These are phyloP conservation scores for Mycena venus DNA, from an alignment of 768 basidiomycete genomes.

Conservation along the genomic window DNA sequence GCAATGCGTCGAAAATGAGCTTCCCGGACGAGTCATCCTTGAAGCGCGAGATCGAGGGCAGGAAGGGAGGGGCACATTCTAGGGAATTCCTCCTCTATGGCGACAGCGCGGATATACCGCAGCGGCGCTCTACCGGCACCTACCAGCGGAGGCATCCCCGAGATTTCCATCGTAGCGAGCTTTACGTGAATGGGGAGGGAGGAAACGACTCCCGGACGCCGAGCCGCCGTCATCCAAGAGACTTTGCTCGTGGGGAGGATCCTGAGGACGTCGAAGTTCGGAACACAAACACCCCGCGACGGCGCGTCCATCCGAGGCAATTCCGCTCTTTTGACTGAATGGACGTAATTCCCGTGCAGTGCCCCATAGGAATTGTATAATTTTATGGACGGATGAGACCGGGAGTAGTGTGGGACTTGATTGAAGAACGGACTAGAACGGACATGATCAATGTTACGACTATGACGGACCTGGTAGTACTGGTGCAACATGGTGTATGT, in stretches of 20 bases:
- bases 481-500: too few relatives aligned
- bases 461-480: too few relatives aligned
- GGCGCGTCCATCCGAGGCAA: conserved; percentile 4
- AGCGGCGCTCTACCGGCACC: neutral
- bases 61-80: neutral
- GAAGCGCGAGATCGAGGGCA: neutral
- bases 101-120: neutral
- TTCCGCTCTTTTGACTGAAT: conserved; percentile 11
- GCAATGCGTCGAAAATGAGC: neutral
- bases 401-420: neutral
- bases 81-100: neutral
- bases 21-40: neutral
- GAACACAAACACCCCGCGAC: too few relatives aligned
- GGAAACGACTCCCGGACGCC: neutral
- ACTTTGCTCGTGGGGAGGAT: conserved; percentile 2
- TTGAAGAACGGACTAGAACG: too few relatives aligned
- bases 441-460: too few relatives aligned
- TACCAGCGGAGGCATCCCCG: conserved; percentile 4
- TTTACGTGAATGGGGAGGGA: neutral
- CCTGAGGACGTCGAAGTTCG: neutral
- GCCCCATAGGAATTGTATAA: too few relatives aligned
- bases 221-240: conserved; percentile 7
- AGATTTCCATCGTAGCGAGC: conserved; percentile 9
- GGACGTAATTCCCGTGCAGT: neutral
- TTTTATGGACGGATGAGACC: neutral